Conservation (phyloP, 192 early-diverging fungal genomes). For the Oehlia diaphana region DNA sequence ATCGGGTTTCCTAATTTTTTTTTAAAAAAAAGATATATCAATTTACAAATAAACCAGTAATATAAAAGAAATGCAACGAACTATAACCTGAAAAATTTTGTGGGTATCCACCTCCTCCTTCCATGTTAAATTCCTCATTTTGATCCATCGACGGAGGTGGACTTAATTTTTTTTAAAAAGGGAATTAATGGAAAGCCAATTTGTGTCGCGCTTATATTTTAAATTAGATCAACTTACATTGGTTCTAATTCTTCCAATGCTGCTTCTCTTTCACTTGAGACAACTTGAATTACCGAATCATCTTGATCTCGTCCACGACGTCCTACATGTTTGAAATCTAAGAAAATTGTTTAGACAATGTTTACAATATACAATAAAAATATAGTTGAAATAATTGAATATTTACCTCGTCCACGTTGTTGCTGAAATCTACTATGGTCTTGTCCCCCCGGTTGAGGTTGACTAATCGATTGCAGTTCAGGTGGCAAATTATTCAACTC, state of each 20-base stretch:
- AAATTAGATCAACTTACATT: slow-evolving; percentile 22
- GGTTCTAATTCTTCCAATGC: slow-evolving; percentile 33
- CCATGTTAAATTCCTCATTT: slow-evolving; percentile 21
- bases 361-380: background rate
- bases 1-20: slow-evolving; percentile 18
- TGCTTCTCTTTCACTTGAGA: slow-evolving; percentile 35
- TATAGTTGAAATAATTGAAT: background rate
- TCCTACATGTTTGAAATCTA: slow-evolving; percentile 15
- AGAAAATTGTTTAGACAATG: background rate
- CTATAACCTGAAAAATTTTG: slow-evolving; percentile 25
- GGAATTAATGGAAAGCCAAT: no score
- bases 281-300: slow-evolving; percentile 33
- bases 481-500: slow-evolving; percentile 11
- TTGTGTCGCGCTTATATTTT: background rate
- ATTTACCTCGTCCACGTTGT: slow-evolving; percentile 24
- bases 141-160: slow-evolving; percentile 25
- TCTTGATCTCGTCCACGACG: slow-evolving; percentile 35
- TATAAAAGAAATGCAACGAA: background rate
- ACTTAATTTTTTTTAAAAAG: background rate
- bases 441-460: background rate
- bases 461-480: slow-evolving; percentile 20
- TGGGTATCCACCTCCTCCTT: slow-evolving; percentile 15
- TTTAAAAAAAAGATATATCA: no score
- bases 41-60: background rate
- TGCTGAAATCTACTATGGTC: slow-evolving; percentile 20